These are phyloP conservation scores for Ogataea parapolymorpha DNA, from an alignment of 805 yeast genomes.

Conservation along the genomic window DNA sequence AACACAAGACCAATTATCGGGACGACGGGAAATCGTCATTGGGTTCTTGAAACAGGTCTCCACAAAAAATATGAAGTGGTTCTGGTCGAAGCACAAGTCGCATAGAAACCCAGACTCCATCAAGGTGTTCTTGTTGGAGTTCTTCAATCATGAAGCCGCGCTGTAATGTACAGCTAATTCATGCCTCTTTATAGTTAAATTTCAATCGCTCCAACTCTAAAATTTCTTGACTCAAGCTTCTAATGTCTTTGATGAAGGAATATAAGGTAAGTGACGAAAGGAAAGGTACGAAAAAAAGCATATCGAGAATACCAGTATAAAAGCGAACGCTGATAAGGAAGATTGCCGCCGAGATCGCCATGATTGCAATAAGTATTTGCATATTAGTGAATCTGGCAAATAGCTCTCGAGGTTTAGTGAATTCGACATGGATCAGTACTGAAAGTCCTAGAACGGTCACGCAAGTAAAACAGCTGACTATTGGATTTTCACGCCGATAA, in stretches of 20 bases:
- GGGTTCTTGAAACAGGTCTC: slow-evolving; percentile 26
- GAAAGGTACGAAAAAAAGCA: slow-evolving; percentile 28
- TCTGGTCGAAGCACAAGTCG: slow-evolving; percentile 6
- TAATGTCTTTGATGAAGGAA: slow-evolving; percentile 18
- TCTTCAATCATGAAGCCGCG: slow-evolving; percentile 28
- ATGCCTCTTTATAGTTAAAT: slow-evolving; percentile 22
- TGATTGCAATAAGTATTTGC: not conserved
- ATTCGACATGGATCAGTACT: slow-evolving; percentile 19
- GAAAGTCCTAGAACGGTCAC: slow-evolving; percentile 20
- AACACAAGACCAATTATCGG: slow-evolving; percentile 14
- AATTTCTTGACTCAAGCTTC: slow-evolving; percentile 19
- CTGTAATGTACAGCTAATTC: slow-evolving; percentile 8
- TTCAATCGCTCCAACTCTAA: slow-evolving; percentile 21
- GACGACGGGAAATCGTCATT: slow-evolving; percentile 20
- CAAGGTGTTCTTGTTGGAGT: slow-evolving; percentile 16
- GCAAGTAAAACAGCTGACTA: slow-evolving; percentile 27
- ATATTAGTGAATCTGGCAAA: slow-evolving; percentile 1
- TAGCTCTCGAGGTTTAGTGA: slow-evolving; percentile 10
- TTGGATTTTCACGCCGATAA: slow-evolving; percentile 26
- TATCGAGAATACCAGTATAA: slow-evolving; percentile 15
- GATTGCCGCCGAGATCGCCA: slow-evolving; percentile 8
- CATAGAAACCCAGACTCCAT: slow-evolving; percentile 5
- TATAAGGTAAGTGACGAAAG: slow-evolving; percentile 19
- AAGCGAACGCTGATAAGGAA: slow-evolving; percentile 10
- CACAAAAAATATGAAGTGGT: slow-evolving; percentile 10